Conservation (phyloP, 2,329 filamentous ascomycete species). For the Cladosporium phlei region DNA sequence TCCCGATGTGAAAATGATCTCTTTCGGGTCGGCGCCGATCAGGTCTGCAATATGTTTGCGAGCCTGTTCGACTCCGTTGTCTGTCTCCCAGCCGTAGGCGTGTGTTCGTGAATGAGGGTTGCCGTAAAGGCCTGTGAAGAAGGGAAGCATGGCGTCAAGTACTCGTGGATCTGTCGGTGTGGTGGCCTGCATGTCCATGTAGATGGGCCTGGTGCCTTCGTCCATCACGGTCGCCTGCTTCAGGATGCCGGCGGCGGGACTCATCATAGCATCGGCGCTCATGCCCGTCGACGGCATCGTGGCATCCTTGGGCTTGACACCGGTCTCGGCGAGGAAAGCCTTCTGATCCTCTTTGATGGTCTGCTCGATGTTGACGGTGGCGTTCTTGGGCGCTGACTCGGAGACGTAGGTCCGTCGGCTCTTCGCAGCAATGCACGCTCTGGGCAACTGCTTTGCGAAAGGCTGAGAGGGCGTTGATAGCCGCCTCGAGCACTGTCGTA, state of each 20-base stretch:
- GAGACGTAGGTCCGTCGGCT: slow-evolving; percentile 66
- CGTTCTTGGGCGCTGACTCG: slow-evolving; percentile 71
- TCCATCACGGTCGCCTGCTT: slow-evolving; percentile 93
- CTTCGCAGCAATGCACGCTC: slow-evolving; percentile 35
- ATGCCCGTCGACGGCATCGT: slow-evolving; percentile 56
- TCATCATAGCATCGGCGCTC: slow-evolving; percentile 65
- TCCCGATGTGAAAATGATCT: slow-evolving; percentile 97
- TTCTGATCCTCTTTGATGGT: slow-evolving; percentile 83
- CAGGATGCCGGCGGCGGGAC: slow-evolving; percentile 67
- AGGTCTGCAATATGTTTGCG: slow-evolving; percentile 76
- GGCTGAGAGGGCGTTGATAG: slow-evolving; percentile 38
- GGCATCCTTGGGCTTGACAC: slow-evolving; percentile 51
- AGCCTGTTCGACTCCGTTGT: slow-evolving; percentile 86
- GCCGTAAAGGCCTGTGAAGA: slow-evolving; percentile 85
- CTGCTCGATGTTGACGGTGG: slow-evolving; percentile 66
- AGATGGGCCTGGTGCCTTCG: slow-evolving; percentile 87
- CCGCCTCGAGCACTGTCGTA: slow-evolving; percentile 53
- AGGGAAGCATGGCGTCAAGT: slow-evolving; percentile 94
- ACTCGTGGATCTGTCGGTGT: slow-evolving; percentile 93
- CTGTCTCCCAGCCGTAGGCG: slow-evolving; percentile 97
- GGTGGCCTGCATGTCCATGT: slow-evolving; percentile 97
- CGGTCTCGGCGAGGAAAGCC: slow-evolving; percentile 62
- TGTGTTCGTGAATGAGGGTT: slow-evolving; percentile 97
- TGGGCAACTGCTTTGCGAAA: slow-evolving; percentile 38
- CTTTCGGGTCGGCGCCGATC: slow-evolving; percentile 91